A percentile compares a stretch with the other conserved stretches of the same genome.
Conservation (phyloP, 2,329 filamentous ascomycete genomes). For the Exophiala viscosa region DNA sequence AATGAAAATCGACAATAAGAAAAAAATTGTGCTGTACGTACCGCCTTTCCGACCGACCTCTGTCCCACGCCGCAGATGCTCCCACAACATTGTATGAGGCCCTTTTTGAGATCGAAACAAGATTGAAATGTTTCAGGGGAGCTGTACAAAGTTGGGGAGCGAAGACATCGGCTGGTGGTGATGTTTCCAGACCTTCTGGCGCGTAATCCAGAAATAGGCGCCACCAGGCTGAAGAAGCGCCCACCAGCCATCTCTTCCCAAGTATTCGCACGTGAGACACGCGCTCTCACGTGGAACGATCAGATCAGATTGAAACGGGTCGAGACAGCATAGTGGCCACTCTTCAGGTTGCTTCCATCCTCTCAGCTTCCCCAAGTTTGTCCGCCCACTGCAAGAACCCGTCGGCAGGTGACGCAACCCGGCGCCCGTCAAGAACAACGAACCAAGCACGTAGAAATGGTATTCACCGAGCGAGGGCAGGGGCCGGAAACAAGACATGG, state of each 20-base stretch:
- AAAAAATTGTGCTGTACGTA: constrained; percentile 17
- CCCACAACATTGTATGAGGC: constrained; percentile 20
- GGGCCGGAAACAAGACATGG: neutral
- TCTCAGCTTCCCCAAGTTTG: constrained; percentile 10
- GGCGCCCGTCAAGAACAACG: neutral
- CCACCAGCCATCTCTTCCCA: constrained; percentile 23
- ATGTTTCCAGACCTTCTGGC: constrained; percentile 21
- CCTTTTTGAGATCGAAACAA: constrained; percentile 7
- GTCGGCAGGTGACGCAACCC: constrained; percentile 10
- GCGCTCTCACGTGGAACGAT: constrained; percentile 19
- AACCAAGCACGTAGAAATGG: constrained; percentile 1
- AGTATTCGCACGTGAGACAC: constrained; percentile 21
- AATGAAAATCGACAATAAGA: constrained; percentile 15
- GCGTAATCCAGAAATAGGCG: constrained; percentile 23
- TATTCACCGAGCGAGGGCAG: constrained; percentile 1
- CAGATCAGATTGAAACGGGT: constrained; percentile 14
- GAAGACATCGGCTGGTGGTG: constrained; percentile 22
- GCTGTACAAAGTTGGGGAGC: constrained; percentile 15
- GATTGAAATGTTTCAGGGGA: constrained; percentile 17
- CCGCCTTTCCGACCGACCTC: constrained; percentile 18
- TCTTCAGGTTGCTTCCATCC: constrained; percentile 20
- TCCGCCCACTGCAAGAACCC: neutral
- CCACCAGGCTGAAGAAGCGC: constrained; percentile 27
- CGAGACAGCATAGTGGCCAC: constrained; percentile 8
- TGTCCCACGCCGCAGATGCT: constrained; percentile 14